Evolutionary conservation across 345 rosid species (phyloP).

Genomic region (Acer yangbiense): DNA sequence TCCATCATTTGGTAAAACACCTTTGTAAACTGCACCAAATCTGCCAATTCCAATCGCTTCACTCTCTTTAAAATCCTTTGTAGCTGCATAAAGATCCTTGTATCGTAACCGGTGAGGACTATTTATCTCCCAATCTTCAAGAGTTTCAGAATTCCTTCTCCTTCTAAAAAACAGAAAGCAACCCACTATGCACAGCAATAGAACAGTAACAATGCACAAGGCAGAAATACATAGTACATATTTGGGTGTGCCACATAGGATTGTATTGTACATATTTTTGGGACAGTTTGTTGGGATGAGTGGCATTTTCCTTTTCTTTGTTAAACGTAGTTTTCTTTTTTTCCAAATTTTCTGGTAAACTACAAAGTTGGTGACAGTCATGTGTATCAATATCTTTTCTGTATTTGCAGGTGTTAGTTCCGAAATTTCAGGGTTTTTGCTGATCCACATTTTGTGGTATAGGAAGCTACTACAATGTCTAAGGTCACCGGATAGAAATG

Average conservation of each 20-base stretch:
- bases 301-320: constrained; percentile 1
- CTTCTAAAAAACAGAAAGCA: constrained; percentile 14
- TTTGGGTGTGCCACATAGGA: too few species aligned
- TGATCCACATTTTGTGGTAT: constrained; percentile 12
- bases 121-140: constrained; percentile 76
- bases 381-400: constrained; percentile 20
- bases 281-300: too few species aligned
- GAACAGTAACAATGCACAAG: constrained; percentile 29
- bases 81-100: constrained; percentile 57
- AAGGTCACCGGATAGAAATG: constrained; percentile 4
- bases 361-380: constrained; percentile 2
- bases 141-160: constrained; percentile 24
- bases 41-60: constrained; percentile 73
- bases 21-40: constrained; percentile 67
- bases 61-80: constrained; percentile 58
- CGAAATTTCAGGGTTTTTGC: constrained; percentile 13
- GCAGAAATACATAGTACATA: too few species aligned
- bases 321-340: constrained; percentile 6
- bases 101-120: constrained; percentile 69
- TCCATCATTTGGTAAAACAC: constrained; percentile 39
- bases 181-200: constrained; percentile 34
- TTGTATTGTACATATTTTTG: too few species aligned
- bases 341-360: constrained; percentile 22
- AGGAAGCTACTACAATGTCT: constrained; percentile 13
- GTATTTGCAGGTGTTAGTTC: constrained; percentile 13